Conservation (phyloP, 495 filamentous ascomycete genomes). For the Aspergillus leporis region DNA sequence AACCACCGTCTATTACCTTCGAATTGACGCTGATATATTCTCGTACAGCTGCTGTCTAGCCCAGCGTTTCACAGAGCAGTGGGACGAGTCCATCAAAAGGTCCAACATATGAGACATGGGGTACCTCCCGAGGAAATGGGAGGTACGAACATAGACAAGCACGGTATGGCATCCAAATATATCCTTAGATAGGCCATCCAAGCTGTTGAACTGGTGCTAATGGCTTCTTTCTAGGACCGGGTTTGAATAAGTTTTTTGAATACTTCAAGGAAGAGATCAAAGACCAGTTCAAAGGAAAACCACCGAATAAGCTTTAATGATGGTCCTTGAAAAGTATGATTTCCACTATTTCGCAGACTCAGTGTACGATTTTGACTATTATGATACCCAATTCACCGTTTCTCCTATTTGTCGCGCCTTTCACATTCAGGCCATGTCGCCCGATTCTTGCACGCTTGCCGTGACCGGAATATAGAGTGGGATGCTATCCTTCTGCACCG, state of each 20-base stretch:
- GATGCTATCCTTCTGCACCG: slow-evolving; percentile 42
- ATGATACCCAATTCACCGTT: slow-evolving; percentile 25
- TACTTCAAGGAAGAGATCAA: slow-evolving; percentile 62
- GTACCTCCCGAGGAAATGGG: slow-evolving; percentile 59
- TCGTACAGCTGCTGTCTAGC: slow-evolving; percentile 56
- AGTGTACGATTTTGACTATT: slow-evolving; percentile 13
- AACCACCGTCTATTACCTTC: background rate
- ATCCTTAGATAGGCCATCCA: background rate
- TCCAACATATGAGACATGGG: slow-evolving; percentile 54
- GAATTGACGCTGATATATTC: slow-evolving; percentile 22
- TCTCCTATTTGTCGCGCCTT: background rate
- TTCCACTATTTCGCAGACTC: background rate
- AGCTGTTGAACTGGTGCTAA: slow-evolving; percentile 16
- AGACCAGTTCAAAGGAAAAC: slow-evolving; percentile 53
- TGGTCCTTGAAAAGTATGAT: background rate
- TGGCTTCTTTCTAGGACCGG: slow-evolving; percentile 22
- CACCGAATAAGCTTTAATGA: slow-evolving; percentile 37
- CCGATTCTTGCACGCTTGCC: background rate
- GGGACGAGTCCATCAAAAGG: slow-evolving; percentile 52
- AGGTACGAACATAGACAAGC: slow-evolving; percentile 52
- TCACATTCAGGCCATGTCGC: background rate
- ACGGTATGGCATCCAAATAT: slow-evolving; percentile 36
- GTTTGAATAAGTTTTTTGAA: slow-evolving; percentile 46
- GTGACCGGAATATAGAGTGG: slow-evolving; percentile 51
- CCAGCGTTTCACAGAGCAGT: slow-evolving; percentile 61